Conservation (phyloP, 148 eudicot genomes). For the Fallopia convolvulus region DNA sequence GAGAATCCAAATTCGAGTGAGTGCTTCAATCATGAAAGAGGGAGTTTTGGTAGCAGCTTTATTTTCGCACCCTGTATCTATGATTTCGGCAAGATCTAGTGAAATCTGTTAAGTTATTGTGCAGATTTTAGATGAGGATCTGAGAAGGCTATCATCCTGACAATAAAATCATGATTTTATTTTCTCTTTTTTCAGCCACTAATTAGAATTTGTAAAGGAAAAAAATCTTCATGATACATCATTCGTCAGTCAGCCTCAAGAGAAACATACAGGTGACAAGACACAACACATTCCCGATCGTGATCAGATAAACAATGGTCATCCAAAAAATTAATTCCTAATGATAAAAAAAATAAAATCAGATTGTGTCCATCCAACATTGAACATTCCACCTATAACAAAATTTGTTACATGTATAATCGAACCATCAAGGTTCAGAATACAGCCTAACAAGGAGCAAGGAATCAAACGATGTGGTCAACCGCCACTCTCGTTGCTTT, state of each 20-base stretch:
- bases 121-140: not conserved
- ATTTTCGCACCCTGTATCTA: not conserved
- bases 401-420: not conserved
- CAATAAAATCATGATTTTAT: not conserved
- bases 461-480: conserved; percentile 55
- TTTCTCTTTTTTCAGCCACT: not conserved
- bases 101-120: not conserved
- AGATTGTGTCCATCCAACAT: not conserved
- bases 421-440: conserved; percentile 35
- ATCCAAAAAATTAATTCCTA: no score
- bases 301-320: not conserved
- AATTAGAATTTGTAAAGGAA: not conserved
- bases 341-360: not conserved
- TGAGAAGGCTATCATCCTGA: not conserved
- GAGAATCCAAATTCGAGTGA: not conserved
- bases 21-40: not conserved
- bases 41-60: not conserved
- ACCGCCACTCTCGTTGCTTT: conserved; percentile 77
- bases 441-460: conserved; percentile 48
- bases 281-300: no score
- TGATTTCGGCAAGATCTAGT: not conserved
- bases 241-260: no score
- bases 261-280: no score
- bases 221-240: not conserved
- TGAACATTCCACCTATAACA: not conserved